phyloP scores from a whole-genome alignment of 2,329 filamentous ascomycete genomes.

The Fusarium burgessii region DNA sequence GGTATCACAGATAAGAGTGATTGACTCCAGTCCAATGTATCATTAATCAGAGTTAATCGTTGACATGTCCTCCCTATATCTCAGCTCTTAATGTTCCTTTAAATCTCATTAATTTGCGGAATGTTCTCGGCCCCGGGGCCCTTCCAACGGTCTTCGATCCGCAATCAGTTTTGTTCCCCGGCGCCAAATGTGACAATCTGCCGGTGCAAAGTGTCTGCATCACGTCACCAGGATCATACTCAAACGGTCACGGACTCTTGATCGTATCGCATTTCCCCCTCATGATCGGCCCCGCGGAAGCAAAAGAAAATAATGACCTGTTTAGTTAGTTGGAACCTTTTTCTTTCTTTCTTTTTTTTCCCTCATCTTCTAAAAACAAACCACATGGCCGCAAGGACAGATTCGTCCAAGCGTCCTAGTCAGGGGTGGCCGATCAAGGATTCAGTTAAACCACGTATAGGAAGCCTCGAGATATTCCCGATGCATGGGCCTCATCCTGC shows the following conservation, averaged over 20 bases:
- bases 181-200: constrained; percentile 3
- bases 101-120: constrained; percentile 14
- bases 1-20: background rate
- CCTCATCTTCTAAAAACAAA: constrained; percentile 15
- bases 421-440: constrained; percentile 13
- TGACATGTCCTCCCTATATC: constrained; percentile 13
- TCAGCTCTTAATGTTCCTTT: constrained; percentile 26
- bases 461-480: constrained; percentile 23
- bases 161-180: constrained; percentile 11
- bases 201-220: constrained; percentile 2
- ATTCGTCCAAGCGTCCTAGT: constrained; percentile 13
- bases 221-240: background rate
- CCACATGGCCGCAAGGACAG: constrained; percentile 39
- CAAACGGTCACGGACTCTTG: constrained; percentile 9
- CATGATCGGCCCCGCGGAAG: background rate
- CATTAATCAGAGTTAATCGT: background rate
- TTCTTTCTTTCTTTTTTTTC: too few species aligned
- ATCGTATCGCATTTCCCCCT: background rate
- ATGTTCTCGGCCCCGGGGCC: constrained; percentile 5
- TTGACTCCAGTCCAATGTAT: background rate
- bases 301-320: background rate
- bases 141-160: constrained; percentile 6
- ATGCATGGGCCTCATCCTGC: constrained; percentile 19
- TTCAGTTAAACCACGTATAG: constrained; percentile 43
- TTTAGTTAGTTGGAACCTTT: background rate